Evolutionary conservation across 768 basidiomycete genomes (phyloP), one percentile per base, ranked within the genome.

Genomic region (Lactifluus subvellereus): DNA sequence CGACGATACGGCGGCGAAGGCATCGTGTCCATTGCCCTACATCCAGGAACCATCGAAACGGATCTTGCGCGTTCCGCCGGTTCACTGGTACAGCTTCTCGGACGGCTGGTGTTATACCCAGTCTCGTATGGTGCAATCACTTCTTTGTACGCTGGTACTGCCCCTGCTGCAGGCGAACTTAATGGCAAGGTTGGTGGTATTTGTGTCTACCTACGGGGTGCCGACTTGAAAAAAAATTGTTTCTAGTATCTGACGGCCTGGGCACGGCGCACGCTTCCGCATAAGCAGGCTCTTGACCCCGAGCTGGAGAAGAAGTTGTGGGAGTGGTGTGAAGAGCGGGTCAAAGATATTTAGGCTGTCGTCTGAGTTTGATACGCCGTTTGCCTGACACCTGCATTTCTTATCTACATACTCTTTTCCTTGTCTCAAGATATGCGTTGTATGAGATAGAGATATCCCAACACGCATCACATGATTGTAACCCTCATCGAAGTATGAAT

Each of bases 1-100:
- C 69, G 77, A 38, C 70, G 78, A 56, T 81, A 80, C 67, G 75
- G 70, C 2, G 74, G 74, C 20, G 71, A 79, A 60, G 81, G 79
- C 9, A 77, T 82, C 47, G 67, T 80, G 1, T 79, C 80, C 0
- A 73, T 72, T 1, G 70, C 79, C 2, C 53, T 81, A 32, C 76
- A 81, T 59, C 80, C 65, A n/a, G 65, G 65, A 32, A 7, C 13
- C n/a, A 57, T 67, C 52, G 11, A 66, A 11, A 65, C 66, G 27
- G 66, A 67, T 54, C 60, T 67, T 8, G 0, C 42, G 49, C 64
- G 66, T n/a, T 4, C 58, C 37, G 33, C 54, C 5, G 30, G 27
- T 38, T 38, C 20, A 1, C 27, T 66, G 22, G 4, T 40, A 3
- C 47, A 52, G 54, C 35, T 37, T 8, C 0, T 54, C 20, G 20